These are phyloP conservation scores for Chaetomium globosum DNA, from an alignment of 2,329 filamentous ascomycete genomes.

Conservation along the genomic window DNA sequence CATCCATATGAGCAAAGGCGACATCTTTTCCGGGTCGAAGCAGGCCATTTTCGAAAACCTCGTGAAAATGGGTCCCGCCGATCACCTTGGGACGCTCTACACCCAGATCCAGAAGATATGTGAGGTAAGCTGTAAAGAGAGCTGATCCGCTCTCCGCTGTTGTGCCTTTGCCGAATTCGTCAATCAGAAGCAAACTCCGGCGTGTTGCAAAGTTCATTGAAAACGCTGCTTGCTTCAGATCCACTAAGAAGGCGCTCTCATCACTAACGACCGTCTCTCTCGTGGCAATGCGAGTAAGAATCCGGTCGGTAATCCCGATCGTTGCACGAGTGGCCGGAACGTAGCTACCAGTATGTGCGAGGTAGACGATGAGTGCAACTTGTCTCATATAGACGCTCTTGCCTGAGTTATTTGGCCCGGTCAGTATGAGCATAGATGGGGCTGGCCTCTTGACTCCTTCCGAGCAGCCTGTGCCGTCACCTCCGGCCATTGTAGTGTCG, in stretches of 20 bases:
- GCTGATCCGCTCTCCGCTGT: constrained; percentile 61
- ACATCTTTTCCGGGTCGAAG: constrained; percentile 56
- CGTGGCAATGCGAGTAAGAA: constrained; percentile 82
- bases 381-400: constrained; percentile 97
- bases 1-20: constrained; percentile 71
- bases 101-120: constrained; percentile 56
- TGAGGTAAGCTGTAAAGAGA: constrained; percentile 59
- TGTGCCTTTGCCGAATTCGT: constrained; percentile 80
- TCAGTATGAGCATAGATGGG: constrained; percentile 77
- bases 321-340: constrained; percentile 77
- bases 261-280: constrained; percentile 62
- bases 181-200: constrained; percentile 81
- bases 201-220: constrained; percentile 73
- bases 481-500: constrained; percentile 69
- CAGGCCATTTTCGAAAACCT: constrained; percentile 69
- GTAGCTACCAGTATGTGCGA: constrained; percentile 91
- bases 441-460: background rate
- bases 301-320: constrained; percentile 89
- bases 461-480: constrained; percentile 43
- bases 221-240: constrained; percentile 83
- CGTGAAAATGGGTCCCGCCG: constrained; percentile 66
- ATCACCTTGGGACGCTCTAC: constrained; percentile 58
- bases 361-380: constrained; percentile 83
- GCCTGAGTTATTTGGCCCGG: constrained; percentile 93
- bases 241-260: constrained; percentile 70